A percentile compares a stretch with the other conserved stretches of the same genome.
Conservation (phyloP, 2,329 filamentous ascomycete genomes). For the Phaeomoniella chlamydospora region DNA sequence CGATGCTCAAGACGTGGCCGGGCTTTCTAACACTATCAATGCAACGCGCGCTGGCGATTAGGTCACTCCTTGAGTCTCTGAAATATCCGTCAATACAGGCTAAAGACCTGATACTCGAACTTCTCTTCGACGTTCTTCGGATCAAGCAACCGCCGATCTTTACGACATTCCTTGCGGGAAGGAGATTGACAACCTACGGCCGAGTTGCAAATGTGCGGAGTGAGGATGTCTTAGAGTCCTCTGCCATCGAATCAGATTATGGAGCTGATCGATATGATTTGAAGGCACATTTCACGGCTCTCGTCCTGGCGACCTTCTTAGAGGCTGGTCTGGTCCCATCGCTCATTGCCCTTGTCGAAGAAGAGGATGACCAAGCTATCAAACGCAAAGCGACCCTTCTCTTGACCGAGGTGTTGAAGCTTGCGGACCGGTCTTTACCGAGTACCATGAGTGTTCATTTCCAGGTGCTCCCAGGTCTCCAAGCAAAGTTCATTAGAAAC, state of each 20-base stretch:
- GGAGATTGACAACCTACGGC: constrained; percentile 90
- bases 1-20: constrained; percentile 83
- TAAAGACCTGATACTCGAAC: constrained; percentile 69
- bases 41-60: constrained; percentile 73
- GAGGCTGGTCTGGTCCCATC: constrained; percentile 53
- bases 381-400: constrained; percentile 83
- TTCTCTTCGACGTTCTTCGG: constrained; percentile 68
- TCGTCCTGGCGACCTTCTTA: constrained; percentile 74
- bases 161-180: constrained; percentile 82
- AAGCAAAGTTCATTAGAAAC: constrained; percentile 62
- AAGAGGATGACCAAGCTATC: constrained; percentile 36
- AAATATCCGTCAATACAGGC: constrained; percentile 42
- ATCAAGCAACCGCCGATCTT: constrained; percentile 95
- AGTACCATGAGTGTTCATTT: constrained; percentile 68
- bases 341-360: constrained; percentile 33
- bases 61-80: constrained; percentile 58
- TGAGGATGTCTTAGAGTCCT: constrained; percentile 36
- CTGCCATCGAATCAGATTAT: constrained; percentile 50
- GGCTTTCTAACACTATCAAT: constrained; percentile 78
- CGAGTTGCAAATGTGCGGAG: constrained; percentile 73
- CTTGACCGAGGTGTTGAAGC: constrained; percentile 79
- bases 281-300: constrained; percentile 83
- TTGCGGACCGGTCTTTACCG: constrained; percentile 75
- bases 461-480: constrained; percentile 75
- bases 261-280: constrained; percentile 56